Base-by-base conservation (phyloP, 192 early-diverging fungal genomes). In the Coemansia sp. region DNA sequence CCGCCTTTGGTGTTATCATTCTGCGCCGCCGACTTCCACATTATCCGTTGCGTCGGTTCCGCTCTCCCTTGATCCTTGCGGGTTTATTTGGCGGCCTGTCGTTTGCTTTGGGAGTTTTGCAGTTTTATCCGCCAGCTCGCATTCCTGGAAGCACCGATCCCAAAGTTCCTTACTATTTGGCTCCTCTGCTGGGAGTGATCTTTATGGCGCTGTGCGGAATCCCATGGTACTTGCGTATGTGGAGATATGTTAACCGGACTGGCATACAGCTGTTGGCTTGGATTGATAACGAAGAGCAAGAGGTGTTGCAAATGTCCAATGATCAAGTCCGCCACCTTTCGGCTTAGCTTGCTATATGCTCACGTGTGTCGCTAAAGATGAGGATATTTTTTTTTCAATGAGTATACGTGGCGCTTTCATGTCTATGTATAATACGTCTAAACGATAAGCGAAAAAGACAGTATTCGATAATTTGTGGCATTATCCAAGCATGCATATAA, bases 1-100 rank as follows among this genome's bases (percentile, higher is more conserved):
- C 84, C 0, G 79, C 80, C 0, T 64, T 84, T 57, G 85, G 83
- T 20, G 52, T 82, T 12, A 60, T 85, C 11, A 17, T 83, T 0
- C 52, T 83, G 21, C 66, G 80, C 6, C 45, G 42, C 9, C 67
- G 73, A n/a, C 12, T 83, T 57, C 71, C 62, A 28, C 1, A 15
- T 20, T 58, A 84, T 62, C 55, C 69, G 15, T 31, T 78, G 10
- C 56, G 66, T 7, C 51, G 75, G 11, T 71, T 63, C 53, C 32
- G 57, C 3, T 78, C 75, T 10, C 57, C 75, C n/a, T 45, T 71
- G 9, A 28, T 67, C 14, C 49, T 71, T 38, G 64, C 64, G 11
- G 62, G 69, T 48, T 40, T 77, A 9, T 77, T 77, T 70, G 66
- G 59, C 21, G 45, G 36, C 0, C 18, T 71, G 28, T 77, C 67